phyloP scores from a whole-genome alignment of 441 rosid genomes.

The Adansonia madagascariensis region DNA sequence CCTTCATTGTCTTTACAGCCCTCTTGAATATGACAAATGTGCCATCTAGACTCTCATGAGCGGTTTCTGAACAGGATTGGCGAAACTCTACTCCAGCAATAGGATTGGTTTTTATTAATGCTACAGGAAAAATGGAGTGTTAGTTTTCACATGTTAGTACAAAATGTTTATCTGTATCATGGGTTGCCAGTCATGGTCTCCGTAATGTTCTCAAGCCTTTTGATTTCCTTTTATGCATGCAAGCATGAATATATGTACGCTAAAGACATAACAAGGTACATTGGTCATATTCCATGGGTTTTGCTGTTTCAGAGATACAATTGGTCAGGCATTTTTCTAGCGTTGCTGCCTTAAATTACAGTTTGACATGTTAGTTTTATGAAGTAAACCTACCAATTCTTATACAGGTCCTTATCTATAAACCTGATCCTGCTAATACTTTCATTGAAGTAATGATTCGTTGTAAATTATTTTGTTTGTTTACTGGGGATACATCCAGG shows the following conservation, averaged over 20 bases:
- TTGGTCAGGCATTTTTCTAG: background rate
- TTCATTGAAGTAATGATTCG: background rate
- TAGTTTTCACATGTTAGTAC: background rate
- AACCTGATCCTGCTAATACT: background rate
- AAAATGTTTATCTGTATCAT: background rate
- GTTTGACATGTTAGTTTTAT: background rate
- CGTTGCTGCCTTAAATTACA: background rate
- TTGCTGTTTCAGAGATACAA: background rate
- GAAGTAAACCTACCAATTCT: background rate
- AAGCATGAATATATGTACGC: background rate
- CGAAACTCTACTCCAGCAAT: background rate
- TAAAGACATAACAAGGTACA: background rate
- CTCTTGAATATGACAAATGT: background rate
- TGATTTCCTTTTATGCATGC: background rate
- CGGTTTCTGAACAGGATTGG: background rate
- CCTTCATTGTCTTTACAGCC: background rate
- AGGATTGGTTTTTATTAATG: constrained; percentile 2
- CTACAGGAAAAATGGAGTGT: background rate
- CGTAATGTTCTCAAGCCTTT: background rate
- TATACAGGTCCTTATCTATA: background rate
- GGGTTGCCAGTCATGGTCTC: background rate
- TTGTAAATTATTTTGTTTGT: background rate
- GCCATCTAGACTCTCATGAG: constrained; percentile 3
- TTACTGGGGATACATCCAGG: background rate
- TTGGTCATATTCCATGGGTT: background rate